Evolutionary conservation across 176 grass and related monocot species (phyloP).

Genomic region (Olyra latifolia): DNA sequence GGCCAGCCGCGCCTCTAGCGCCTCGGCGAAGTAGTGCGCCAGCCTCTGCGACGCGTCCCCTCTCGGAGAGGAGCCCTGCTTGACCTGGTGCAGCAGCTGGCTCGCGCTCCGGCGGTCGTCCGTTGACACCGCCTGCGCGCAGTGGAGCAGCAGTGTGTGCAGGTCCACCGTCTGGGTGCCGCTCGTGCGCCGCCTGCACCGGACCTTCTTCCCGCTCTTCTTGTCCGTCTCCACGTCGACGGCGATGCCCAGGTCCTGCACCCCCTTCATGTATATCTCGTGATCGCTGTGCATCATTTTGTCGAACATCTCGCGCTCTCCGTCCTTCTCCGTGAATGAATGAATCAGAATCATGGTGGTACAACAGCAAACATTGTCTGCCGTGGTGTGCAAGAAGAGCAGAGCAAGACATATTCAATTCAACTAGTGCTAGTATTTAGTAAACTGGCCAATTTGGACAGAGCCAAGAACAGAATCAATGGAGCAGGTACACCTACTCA

Average conservation of each 20-base stretch:
- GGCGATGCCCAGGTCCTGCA: slow-evolving; percentile 2
- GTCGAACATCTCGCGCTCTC: slow-evolving; percentile 45
- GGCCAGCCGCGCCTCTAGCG: slow-evolving; percentile 59
- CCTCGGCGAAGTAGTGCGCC: slow-evolving; percentile 65
- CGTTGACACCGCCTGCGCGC: slow-evolving; percentile 50
- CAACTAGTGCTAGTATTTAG: too few species aligned
- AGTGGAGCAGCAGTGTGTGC: slow-evolving; percentile 53
- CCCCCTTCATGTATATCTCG: slow-evolving; percentile 35
- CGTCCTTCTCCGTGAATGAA: slow-evolving; percentile 8
- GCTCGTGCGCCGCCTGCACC: neutral
- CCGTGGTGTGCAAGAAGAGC: too few species aligned
- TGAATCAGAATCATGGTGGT: too few species aligned
- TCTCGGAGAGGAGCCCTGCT: slow-evolving; percentile 17
- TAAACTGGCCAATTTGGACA: too few species aligned
- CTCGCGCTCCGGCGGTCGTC: slow-evolving; percentile 38
- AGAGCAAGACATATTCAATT: too few species aligned
- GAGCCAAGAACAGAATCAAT: too few species aligned
- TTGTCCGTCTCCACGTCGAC: neutral
- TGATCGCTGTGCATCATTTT: slow-evolving; percentile 33
- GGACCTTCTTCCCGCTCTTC: slow-evolving; percentile 12
- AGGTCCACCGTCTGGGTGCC: slow-evolving; percentile 47
- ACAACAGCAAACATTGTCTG: too few species aligned
- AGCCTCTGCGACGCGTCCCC: slow-evolving; percentile 56
- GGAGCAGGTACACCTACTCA: too few species aligned
- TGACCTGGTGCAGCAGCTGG: slow-evolving; percentile 53